phyloP scores from a whole-genome alignment of 768 basidiomycete genomes.

The Lyophyllum atratum region DNA sequence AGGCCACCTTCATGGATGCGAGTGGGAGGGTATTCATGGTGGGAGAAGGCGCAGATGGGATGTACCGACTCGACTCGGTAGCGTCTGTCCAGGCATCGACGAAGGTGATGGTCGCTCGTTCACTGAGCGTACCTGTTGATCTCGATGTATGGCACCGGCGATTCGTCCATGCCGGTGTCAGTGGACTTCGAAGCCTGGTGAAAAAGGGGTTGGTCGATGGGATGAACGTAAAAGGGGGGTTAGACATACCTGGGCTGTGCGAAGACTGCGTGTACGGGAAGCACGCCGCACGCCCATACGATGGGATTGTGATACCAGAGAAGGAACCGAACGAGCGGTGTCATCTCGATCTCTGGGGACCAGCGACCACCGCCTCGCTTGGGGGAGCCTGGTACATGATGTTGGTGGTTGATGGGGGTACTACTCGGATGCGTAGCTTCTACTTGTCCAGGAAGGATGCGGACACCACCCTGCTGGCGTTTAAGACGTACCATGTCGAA shows the following conservation, averaged over 20 bases:
- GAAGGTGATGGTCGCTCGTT: neutral
- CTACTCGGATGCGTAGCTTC: no score
- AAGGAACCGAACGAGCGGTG: constrained; percentile 1
- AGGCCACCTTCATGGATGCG: neutral
- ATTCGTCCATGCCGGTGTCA: neutral
- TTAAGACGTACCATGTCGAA: no score
- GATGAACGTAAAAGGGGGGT: neutral
- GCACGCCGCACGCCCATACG: constrained; percentile 21
- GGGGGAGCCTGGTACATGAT: constrained; percentile 22
- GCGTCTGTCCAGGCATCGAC: neutral
- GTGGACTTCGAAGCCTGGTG: neutral
- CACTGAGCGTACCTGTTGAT: neutral
- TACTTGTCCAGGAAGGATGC: no score
- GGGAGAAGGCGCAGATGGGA: neutral
- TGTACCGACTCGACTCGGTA: neutral
- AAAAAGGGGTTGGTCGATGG: neutral
- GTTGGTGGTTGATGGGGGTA: no score
- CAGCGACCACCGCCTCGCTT: constrained; percentile 1
- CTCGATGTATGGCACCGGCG: neutral
- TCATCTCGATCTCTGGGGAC: constrained; percentile 28
- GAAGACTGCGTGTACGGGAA: constrained; percentile 25
- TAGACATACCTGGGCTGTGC: neutral
- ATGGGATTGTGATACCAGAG: constrained; percentile 17
- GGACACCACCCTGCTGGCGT: no score
- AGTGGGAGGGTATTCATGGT: neutral